Base-by-base conservation (phyloP, 192 early-diverging fungal genomes). In the Pilaira anomala region DNA sequence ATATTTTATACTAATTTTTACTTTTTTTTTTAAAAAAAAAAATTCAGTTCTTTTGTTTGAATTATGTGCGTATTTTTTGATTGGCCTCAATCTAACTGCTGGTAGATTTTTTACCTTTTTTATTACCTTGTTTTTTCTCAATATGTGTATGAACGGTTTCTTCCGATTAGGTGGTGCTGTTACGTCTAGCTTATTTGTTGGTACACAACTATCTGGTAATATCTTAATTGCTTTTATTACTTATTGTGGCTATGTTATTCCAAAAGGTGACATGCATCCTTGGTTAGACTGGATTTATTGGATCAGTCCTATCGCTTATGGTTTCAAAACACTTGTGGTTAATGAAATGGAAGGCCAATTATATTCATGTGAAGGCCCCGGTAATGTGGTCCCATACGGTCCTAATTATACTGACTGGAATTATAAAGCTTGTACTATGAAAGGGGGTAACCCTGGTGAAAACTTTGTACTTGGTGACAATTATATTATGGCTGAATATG, bases 281-380 rank as follows among this genome's bases (percentile, higher is more conserved):
- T 89, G 79, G 77, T 78, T 91, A 42, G 74, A 66, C 49, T 89
- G 85, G 81, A 77, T 89, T 49, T 83, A 76, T 66, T 88, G 79
- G 78, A 84, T 89, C 49, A 87, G 88, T 62, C 87, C 87, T 13
- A 68, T 90, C 29, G 74, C 82, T 1, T 92, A 90, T 68, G 87
- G 78, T 12, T 82, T 80, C 70, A 82, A 82, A 60, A 72, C 83
- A 14, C 78, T 92, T 14, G 71, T 89, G 71, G 69, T 75, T 49
- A 92, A 90, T 69, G 90, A 91, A 78, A 87, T 88, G 65, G 1
- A 36, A n/a, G 65, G 40, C 6, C 71, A 67, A 59, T 7, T 21
- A 3, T 72, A 72, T 48, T 62, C 71, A 6, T 72, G 71, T 45
- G 71, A 72, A 33, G 71, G 71, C 19, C 6, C 36, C 42, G 67